Evolutionary conservation across 768 basidiomycete species (phyloP).

Genomic region (Termitomyces sp.): DNA sequence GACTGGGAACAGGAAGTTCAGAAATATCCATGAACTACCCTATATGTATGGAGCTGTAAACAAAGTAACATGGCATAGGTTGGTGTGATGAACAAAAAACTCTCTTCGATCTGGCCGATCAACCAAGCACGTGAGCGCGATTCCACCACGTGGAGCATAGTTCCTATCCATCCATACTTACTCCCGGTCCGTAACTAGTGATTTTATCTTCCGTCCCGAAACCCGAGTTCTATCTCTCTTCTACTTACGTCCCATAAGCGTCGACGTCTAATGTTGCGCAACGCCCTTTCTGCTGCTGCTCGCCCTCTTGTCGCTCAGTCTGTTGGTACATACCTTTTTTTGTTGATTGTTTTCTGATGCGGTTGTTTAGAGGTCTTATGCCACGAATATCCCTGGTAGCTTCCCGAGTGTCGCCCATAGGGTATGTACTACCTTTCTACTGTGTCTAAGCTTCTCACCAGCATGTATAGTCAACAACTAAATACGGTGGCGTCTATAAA

Average conservation of each 20-base stretch:
- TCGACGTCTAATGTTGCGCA: conserved; percentile 57
- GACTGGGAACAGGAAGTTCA: conserved; percentile 30
- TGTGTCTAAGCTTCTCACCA: conserved; percentile 7
- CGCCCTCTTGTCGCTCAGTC: conserved; percentile 48
- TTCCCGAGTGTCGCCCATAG: conserved; percentile 71
- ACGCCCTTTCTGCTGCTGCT: conserved; percentile 48
- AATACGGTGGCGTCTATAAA: conserved; percentile 91
- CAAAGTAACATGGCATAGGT: too few species aligned
- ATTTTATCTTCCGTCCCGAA: conserved; percentile 15
- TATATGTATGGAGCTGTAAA: too few species aligned
- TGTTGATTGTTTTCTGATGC: not conserved
- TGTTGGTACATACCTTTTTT: conserved; percentile 28
- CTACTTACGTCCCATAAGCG: conserved; percentile 11
- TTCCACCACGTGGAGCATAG: conserved; percentile 12
- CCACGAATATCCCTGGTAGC: conserved; percentile 73
- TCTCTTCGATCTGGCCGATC: not conserved
- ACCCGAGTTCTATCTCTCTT: conserved; percentile 24
- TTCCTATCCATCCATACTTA: not conserved
- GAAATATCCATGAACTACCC: conserved; percentile 25
- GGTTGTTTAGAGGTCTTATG: conserved; percentile 45
- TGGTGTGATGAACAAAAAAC: not conserved
- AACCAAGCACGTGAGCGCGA: conserved; percentile 9
- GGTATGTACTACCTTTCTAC: conserved; percentile 35
- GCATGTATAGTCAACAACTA: conserved; percentile 62
- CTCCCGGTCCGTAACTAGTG: not conserved